Base-by-base conservation (phyloP, 768 basidiomycete genomes). In the Arthromyces matolae region DNA sequence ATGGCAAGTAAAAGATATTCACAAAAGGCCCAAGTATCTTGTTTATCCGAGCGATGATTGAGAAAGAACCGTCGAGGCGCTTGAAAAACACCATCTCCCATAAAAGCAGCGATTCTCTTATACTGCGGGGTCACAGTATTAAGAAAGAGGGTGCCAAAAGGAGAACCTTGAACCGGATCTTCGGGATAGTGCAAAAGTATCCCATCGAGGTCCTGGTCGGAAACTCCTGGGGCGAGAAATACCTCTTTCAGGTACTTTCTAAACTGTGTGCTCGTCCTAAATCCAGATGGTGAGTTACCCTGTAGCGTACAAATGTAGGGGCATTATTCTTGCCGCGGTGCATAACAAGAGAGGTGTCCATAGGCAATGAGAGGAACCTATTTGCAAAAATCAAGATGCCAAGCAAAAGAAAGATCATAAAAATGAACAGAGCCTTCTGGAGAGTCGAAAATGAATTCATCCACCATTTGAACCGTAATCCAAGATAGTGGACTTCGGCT, bases 31-130 rank as follows among this genome's bases (percentile, higher is more conserved):
- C 76, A 80, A 1, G 65, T 66, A n/a, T 68, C 65, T 55, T 77
- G 71, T 35, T 65, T 71, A 0, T 60, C 64, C 0, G 70, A 60
- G 1, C 52, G 60, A 19, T 64, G 45, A 24, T 72, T 56, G 24
- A 80, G 54, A 50, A 81, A 66, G 60, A 73, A 73, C 3, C 77
- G 57, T 10, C 78, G 61, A 35, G 79, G 73, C 0, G 66, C 75
- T 47, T 80, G 73, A 63, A 81, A 78, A 2, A 72, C 64, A 27
- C 63, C 60, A 50, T 82, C 80, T 0, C 79, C 80, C 40, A 68
- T 65, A 50, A 80, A 64, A 0, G 79, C 70, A 4, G 79, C 70
- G 5, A 79, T 50, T 1, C 78, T 66, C 53, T 81, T 81, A 61
- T 67, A 79, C 47, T 81, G 69, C 0, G 75, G 71, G 2, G 72